These are phyloP conservation scores for Melastoma malabathricum DNA, from an alignment of 345 rosid genomes.

Conservation along the genomic window DNA sequence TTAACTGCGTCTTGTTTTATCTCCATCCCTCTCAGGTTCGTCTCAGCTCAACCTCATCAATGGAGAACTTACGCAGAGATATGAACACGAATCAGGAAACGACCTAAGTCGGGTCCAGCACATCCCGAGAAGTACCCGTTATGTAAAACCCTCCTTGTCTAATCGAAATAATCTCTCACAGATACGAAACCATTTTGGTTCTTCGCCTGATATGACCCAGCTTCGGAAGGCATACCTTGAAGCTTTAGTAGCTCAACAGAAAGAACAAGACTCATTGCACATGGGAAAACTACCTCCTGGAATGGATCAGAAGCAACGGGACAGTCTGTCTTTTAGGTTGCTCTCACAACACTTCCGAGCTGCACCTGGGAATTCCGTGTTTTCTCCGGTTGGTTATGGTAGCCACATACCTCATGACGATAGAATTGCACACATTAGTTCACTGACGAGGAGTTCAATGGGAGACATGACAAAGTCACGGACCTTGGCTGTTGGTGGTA, in stretches of 20 bases:
- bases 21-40: slow-evolving; percentile 9
- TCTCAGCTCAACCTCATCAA: slow-evolving; percentile 31
- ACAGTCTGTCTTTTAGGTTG: slow-evolving; percentile 39
- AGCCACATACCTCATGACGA: slow-evolving; percentile 33
- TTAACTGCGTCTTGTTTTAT: neutral
- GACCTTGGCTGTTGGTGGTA: slow-evolving; percentile 40
- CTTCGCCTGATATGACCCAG: slow-evolving; percentile 27
- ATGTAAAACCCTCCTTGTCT: slow-evolving; percentile 13
- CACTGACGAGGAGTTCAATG: slow-evolving; percentile 42
- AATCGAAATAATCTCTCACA: slow-evolving; percentile 28
- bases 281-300: slow-evolving; percentile 33
- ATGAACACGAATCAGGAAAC: slow-evolving; percentile 33
- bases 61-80: slow-evolving; percentile 25
- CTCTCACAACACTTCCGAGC: slow-evolving; percentile 34
- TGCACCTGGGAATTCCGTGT: slow-evolving; percentile 29
- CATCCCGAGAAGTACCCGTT: slow-evolving; percentile 32
- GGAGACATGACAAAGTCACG: slow-evolving; percentile 42
- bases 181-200: slow-evolving; percentile 27
- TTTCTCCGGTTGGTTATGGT: slow-evolving; percentile 44
- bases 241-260: slow-evolving; percentile 53
- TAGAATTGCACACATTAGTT: slow-evolving; percentile 30
- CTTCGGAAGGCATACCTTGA: slow-evolving; percentile 48
- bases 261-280: slow-evolving; percentile 39
- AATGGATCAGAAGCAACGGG: slow-evolving; percentile 32
- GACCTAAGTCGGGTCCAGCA: slow-evolving; percentile 38